Evolutionary conservation across 345 rosid genomes (phyloP), one percentile per base, ranked within the genome.

Genomic region (Anacardium occidentale): DNA sequence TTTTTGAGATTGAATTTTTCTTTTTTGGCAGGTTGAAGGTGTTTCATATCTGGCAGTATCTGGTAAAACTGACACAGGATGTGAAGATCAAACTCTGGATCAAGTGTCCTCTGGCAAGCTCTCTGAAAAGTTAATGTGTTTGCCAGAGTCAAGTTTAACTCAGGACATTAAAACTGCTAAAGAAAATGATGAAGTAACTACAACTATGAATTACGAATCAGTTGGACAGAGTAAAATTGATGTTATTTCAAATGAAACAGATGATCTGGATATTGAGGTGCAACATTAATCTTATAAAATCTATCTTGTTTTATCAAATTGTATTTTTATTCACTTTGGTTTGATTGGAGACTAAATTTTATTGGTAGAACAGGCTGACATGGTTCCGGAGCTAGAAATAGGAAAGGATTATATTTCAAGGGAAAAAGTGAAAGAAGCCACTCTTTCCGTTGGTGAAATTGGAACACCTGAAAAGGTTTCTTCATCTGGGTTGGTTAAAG

Each of bases 11-110:
- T 66, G 51, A 72, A 71, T 24, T 75, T 68, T 65, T 62, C 68
- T 77, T 71, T 75, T 58, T 67, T 78, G 77, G 62, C 87, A 94
- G 98, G 87, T 94, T 75, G 95, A 90, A 75, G 80, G 75, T 70
- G 71, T 86, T 83, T 88, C 90, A 71, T 74, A 62, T 80, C 79
- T 92, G 62, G 83, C 81, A 75, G 78, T 77, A 44, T 74, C 74
- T 50, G 65, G 66, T 75, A 57, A 51, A 78, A 67, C 62, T 71
- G 77, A 81, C 69, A 74, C 74, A 83, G 79, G 68, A 70, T 77
- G 75, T 74, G 76, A 77, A 68, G 77, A 68, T 53, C 86, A 76
- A 66, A 71, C 47, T 79, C 79, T 74, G 58, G 81, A 77, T 66
- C 68, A 61, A 52, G 71, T 44, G 50, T 67, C 76, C n/a, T 67